Conservation (phyloP, 441 rosid genomes). For the Populus hybrid region DNA sequence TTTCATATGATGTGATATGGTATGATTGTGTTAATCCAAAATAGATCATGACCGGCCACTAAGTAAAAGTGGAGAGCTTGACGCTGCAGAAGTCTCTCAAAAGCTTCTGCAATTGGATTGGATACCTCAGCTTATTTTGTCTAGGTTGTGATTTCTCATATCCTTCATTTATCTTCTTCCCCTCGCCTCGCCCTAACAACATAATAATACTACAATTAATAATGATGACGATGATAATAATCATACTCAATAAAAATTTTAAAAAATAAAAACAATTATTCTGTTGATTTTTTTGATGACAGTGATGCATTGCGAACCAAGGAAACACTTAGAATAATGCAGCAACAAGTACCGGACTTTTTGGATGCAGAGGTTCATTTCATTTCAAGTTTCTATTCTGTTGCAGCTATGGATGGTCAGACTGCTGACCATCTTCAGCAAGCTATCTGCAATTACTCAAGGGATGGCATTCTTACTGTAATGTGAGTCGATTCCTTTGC, state of each 20-base stretch:
- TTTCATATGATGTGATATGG: too few relatives aligned
- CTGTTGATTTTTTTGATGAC: too few relatives aligned
- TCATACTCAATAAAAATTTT: neutral
- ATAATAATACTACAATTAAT: neutral
- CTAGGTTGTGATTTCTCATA: slow-evolving; percentile 36
- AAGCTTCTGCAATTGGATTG: slow-evolving; percentile 73
- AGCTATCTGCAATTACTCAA: slow-evolving; percentile 61
- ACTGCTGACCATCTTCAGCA: slow-evolving; percentile 84
- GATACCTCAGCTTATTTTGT: slow-evolving; percentile 84
- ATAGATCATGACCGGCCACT: slow-evolving; percentile 93
- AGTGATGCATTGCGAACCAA: slow-evolving; percentile 80
- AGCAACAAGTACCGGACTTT: slow-evolving; percentile 57
- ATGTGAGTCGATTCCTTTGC: slow-evolving; percentile 48
- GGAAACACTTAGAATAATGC: slow-evolving; percentile 84
- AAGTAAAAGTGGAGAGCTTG: slow-evolving; percentile 55
- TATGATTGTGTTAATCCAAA: neutral
- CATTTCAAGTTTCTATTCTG: slow-evolving; percentile 88
- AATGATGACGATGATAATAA: too few relatives aligned
- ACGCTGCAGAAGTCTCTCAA: slow-evolving; percentile 61
- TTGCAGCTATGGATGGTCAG: slow-evolving; percentile 97
- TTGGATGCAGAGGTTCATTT: slow-evolving; percentile 72
- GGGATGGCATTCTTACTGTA: slow-evolving; percentile 63
- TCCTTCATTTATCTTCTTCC: neutral
- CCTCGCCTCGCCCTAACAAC: neutral
- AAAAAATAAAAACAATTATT: too few relatives aligned